phyloP scores from a whole-genome alignment of 805 yeast genomes.

The Candida silvicultrix region DNA sequence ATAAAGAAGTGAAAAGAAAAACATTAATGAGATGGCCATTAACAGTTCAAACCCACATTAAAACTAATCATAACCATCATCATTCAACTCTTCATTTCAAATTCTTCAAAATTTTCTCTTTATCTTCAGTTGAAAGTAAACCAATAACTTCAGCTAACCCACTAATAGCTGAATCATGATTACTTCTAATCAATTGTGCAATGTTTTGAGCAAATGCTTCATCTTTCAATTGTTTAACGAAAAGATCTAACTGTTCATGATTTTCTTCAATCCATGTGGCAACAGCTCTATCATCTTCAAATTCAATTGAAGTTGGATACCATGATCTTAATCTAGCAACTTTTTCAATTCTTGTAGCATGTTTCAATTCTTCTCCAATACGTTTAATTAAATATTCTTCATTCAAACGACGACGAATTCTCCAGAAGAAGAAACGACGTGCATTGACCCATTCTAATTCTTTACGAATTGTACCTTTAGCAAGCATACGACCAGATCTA shows the following conservation, averaged over 20 bases:
- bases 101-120: conserved; percentile 34
- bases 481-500: conserved; percentile 94
- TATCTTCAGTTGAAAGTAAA: conserved; percentile 47
- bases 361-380: conserved; percentile 56
- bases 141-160: conserved; percentile 51
- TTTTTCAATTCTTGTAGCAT: conserved; percentile 68
- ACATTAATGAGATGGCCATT: too few relatives aligned
- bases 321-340: conserved; percentile 83
- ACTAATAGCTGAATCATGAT: conserved; percentile 44
- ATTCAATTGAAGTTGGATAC: conserved; percentile 67
- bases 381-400: conserved; percentile 83
- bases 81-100: too few relatives aligned
- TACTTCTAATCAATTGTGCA: conserved; percentile 51
- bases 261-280: conserved; percentile 83
- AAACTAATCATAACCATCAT: too few relatives aligned
- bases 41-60: too few relatives aligned
- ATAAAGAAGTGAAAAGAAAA: too few relatives aligned
- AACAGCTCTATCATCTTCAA: conserved; percentile 68
- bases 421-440: conserved; percentile 98
- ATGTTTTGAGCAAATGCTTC: conserved; percentile 63
- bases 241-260: conserved; percentile 54
- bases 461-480: conserved; percentile 84
- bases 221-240: conserved; percentile 55
- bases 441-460: conserved; percentile 82
- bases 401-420: conserved; percentile 90